phyloP scores from a whole-genome alignment of 208 protist genomes.

The Entamoeba dispar region DNA sequence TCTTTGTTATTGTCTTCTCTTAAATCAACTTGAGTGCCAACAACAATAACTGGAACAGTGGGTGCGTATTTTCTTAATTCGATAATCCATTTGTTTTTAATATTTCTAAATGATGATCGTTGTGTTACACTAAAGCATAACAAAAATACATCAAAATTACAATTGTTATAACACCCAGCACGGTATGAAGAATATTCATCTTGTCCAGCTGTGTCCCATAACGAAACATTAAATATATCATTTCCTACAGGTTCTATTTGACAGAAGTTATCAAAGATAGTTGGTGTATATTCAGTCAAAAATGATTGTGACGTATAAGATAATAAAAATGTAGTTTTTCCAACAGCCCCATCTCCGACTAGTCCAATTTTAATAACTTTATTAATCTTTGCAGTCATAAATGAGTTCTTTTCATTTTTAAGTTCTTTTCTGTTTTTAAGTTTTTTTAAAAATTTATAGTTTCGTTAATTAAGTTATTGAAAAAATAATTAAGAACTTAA shows the following conservation, averaged over 20 bases:
- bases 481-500: too few relatives aligned
- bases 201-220: constrained; percentile 42
- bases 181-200: constrained; percentile 35
- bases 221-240: neutral
- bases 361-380: constrained; percentile 1
- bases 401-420: neutral
- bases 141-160: neutral
- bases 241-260: neutral
- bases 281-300: neutral
- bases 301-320: neutral
- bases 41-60: neutral
- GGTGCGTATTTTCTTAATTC: neutral
- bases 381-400: neutral
- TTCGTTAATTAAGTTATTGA: too few relatives aligned
- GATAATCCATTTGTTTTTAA: neutral
- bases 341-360: neutral
- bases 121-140: neutral
- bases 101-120: neutral
- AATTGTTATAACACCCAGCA: neutral
- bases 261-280: neutral
- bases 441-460: too few relatives aligned
- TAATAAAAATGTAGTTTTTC: neutral
- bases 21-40: neutral
- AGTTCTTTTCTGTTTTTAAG: too few relatives aligned
- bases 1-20: neutral